Percentiles rank a stretch among this genome's conserved stretches.
phyloP scores from a whole-genome alignment of 2,329 filamentous ascomycete species.

The Colletotrichum sp. region DNA sequence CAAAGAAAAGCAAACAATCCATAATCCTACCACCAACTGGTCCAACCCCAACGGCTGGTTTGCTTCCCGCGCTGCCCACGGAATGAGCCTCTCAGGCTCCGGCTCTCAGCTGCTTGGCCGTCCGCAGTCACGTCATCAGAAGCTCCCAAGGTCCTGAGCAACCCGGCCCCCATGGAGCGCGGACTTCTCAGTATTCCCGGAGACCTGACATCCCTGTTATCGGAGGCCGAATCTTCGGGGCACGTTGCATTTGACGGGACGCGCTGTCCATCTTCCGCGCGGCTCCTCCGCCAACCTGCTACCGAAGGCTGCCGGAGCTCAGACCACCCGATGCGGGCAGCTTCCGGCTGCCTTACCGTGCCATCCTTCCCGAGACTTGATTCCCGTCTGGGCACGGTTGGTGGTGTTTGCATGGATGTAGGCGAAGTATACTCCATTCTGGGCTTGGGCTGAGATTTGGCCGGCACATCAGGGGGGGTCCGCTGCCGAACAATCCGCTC shows the following conservation, averaged over 20 bases:
- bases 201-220: neutral
- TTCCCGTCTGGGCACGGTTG: slow-evolving; percentile 8
- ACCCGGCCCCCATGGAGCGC: slow-evolving; percentile 7
- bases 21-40: slow-evolving; percentile 12
- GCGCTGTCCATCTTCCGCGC: neutral
- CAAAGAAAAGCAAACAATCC: neutral
- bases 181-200: neutral
- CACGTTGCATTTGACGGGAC: slow-evolving; percentile 13
- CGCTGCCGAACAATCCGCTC: slow-evolving; percentile 30
- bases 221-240: neutral
- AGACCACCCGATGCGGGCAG: neutral
- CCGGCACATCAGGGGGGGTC: neutral
- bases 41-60: slow-evolving; percentile 10
- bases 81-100: neutral
- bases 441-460: neutral
- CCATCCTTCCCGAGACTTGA: slow-evolving; percentile 10
- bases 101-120: neutral
- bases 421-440: neutral
- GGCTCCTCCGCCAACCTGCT: neutral
- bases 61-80: neutral
- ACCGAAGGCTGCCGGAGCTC: neutral
- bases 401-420: neutral
- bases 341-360: neutral
- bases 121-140: neutral
- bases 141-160: neutral